Base-by-base conservation (phyloP, 441 rosid species). In the Eutrema salsugineum region DNA sequence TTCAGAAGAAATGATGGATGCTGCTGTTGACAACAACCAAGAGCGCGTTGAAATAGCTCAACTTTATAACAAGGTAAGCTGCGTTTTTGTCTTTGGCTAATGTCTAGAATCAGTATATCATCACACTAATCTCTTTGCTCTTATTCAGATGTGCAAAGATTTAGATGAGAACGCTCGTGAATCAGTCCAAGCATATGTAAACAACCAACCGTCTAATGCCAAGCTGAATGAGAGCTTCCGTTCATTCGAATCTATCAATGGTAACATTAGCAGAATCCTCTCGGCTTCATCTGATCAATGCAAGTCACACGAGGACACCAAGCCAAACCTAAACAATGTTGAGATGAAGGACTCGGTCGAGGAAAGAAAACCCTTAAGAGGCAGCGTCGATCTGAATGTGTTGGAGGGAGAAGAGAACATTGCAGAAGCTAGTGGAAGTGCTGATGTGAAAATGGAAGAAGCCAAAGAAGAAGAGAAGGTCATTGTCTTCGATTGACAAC, bases 1-100 rank as follows among this genome's bases (percentile, higher is more conserved):
- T 39, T 40, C 86, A 15, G 94, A 85, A 59, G 97, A 96, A 75
- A 78, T 91, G 48, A 62, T 69, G 16, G 73, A 73, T 27, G 84
- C 85, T 73, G 88, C 88, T 61, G 84, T 76, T 77, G 90, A 88
- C 76, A 75, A 82, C 76, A 79, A 93, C 72, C 80, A 86, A 11
- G 89, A 80, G 39, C 86, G 97, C 46, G 42, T 79, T 71, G 84
- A 84, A 60, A 30, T 96, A 82, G 83, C 83, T 32, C 74, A 63
- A 49, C 85, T 77, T 46, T 93, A 82, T 77, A 96, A 96, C 74
- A 79, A 83, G 81, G 99, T 90, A 80, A 76, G 22, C 40, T 22
- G 22, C 22, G 11, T 10, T 35, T 47, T 38, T 8, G 3, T 54
- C 17, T 35, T 61, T 11, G 11, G 15, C 36, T 36, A 68, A 39